Percentiles rank a stretch among this genome's conserved stretches.
phyloP scores from a whole-genome alignment of 2,329 filamentous ascomycete species.

The Talaromyces sp. region DNA sequence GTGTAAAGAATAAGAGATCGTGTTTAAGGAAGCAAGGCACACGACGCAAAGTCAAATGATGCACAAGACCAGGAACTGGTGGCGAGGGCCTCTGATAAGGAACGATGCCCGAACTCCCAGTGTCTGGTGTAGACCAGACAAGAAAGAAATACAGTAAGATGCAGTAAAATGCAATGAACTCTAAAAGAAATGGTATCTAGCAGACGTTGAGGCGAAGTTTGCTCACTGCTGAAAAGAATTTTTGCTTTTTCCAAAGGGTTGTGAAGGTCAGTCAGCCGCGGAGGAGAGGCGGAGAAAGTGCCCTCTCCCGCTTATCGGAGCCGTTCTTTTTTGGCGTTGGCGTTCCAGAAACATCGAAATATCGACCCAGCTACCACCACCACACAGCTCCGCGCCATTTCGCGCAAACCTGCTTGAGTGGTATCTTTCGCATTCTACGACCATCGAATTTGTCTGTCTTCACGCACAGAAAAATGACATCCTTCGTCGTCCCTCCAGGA shows the following conservation, averaged over 20 bases:
- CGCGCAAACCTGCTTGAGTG: background rate
- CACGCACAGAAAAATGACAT: constrained; percentile 29
- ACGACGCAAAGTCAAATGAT: constrained; percentile 4
- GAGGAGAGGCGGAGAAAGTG: constrained; percentile 4
- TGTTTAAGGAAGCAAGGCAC: constrained; percentile 3
- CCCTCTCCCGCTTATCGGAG: constrained; percentile 9
- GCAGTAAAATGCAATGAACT: background rate
- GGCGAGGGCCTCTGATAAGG: constrained; percentile 6
- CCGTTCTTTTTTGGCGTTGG: constrained; percentile 3
- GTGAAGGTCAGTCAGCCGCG: background rate
- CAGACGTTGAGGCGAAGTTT: background rate
- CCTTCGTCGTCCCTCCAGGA: constrained; percentile 66
- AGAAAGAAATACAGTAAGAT: background rate
- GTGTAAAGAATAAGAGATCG: background rate
- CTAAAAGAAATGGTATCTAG: background rate
- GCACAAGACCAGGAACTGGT: constrained; percentile 14
- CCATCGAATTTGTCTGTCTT: background rate
- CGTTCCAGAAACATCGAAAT: constrained; percentile 19
- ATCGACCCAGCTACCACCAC: background rate
- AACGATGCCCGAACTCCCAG: background rate
- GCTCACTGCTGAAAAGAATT: background rate
- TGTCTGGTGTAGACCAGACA: background rate
- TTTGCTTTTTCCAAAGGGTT: constrained; percentile 1
- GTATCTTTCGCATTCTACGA: background rate
- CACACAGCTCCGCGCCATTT: background rate